A percentile compares a stretch with the other conserved stretches of the same genome.
These are phyloP conservation scores for Ambrosia trifida DNA, from an alignment of 129 eudicot genomes.

Conservation along the genomic window DNA sequence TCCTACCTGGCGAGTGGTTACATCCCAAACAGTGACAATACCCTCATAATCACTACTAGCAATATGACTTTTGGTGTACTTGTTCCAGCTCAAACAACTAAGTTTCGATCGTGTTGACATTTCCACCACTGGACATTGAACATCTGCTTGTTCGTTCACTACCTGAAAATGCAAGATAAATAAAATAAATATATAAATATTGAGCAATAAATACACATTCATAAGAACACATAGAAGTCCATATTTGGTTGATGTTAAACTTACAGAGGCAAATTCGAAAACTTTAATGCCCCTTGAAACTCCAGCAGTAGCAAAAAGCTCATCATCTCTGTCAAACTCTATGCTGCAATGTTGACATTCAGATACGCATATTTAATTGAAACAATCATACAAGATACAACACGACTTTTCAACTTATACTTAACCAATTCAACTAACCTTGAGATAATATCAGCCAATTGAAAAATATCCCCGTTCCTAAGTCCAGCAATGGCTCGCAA, in stretches of 20 bases:
- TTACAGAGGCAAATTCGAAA: slow-evolving; percentile 86
- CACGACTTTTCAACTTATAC: slow-evolving; percentile 2
- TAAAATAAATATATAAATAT: neutral
- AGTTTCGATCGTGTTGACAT: slow-evolving; percentile 93
- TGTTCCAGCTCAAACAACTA: slow-evolving; percentile 97
- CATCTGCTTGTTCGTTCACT: slow-evolving; percentile 80
- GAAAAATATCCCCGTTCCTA: slow-evolving; percentile 89
- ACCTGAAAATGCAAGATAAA: slow-evolving; percentile 50
- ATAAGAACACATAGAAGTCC: neutral
- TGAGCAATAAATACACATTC: neutral
- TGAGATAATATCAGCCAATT: slow-evolving; percentile 87
- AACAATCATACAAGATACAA: neutral
- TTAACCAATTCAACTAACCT: slow-evolving; percentile 51
- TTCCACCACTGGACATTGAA: slow-evolving; percentile 87
- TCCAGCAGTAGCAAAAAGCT: slow-evolving; percentile 97
- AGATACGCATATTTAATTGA: neutral
- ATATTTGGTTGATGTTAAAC: slow-evolving; percentile 24
- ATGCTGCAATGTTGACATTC: slow-evolving; percentile 54
- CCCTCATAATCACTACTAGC: slow-evolving; percentile 99
- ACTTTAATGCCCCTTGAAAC: slow-evolving; percentile 86
- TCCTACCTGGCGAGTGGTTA: slow-evolving; percentile 79
- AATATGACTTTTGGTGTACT: slow-evolving; percentile 75
- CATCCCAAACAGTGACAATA: slow-evolving; percentile 98
- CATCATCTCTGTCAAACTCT: slow-evolving; percentile 93
- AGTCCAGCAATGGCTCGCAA: slow-evolving; percentile 81